These are phyloP conservation scores for Kentomonas sorsogonicus DNA, from an alignment of 208 protist species.

Conservation along the genomic window DNA sequence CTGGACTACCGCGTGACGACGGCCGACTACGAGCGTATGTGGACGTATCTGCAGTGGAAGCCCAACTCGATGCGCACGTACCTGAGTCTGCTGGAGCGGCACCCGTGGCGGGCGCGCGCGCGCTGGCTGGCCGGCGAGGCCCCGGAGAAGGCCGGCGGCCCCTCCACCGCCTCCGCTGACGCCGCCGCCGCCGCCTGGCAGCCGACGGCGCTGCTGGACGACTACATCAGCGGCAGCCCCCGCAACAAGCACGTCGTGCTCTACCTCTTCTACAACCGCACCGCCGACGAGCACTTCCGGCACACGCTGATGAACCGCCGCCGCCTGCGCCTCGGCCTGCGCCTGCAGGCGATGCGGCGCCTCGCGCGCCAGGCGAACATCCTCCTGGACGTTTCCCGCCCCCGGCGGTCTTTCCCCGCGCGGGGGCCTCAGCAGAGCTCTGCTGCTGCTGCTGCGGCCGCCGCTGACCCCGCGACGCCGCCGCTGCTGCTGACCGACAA, in stretches of 20 bases:
- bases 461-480: not conserved
- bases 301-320: conserved; percentile 24
- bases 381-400: conserved; percentile 21
- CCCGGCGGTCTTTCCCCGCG: not conserved
- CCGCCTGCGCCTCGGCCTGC: conserved; percentile 23
- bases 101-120: conserved; percentile 1
- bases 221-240: conserved; percentile 7
- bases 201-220: not conserved
- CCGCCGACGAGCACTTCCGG: conserved; percentile 31
- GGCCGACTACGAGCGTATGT: no score
- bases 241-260: not conserved
- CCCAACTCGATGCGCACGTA: not conserved
- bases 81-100: conserved; percentile 8
- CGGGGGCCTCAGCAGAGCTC: not conserved
- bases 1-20: not conserved
- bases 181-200: not conserved
- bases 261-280: conserved; percentile 45
- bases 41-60: conserved; percentile 1
- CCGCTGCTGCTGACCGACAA: not conserved
- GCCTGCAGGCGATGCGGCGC: conserved; percentile 20
- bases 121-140: no score
- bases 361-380: conserved; percentile 28
- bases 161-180: not conserved
- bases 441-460: not conserved
- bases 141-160: not conserved